phyloP scores from a whole-genome alignment of 495 filamentous ascomycete genomes.

The Aspergillus olivimuriae region DNA sequence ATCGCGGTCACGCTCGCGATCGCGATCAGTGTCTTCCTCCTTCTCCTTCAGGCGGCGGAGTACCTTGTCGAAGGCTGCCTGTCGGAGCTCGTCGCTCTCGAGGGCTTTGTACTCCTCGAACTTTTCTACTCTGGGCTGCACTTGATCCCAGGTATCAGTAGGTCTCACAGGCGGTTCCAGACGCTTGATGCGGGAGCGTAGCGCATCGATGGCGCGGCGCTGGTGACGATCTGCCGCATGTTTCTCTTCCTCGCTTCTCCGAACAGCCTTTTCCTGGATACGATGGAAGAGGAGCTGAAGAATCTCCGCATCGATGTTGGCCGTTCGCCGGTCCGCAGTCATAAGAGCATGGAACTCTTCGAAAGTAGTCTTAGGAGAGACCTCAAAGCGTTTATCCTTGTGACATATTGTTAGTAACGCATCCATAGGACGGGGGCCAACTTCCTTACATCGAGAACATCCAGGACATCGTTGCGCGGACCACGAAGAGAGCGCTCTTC shows the following conservation, averaged over 20 bases:
- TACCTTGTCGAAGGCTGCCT: constrained; percentile 85
- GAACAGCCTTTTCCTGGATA: constrained; percentile 72
- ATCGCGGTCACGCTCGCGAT: constrained; percentile 40
- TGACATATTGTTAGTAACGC: constrained; percentile 15
- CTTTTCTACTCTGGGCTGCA: constrained; percentile 70
- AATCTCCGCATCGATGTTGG: constrained; percentile 71
- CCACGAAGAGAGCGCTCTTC: constrained; percentile 78
- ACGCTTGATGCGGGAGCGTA: constrained; percentile 84
- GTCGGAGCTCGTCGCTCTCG: constrained; percentile 72
- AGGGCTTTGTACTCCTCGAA: constrained; percentile 78
- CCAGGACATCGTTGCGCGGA: constrained; percentile 77
- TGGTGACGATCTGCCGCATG: constrained; percentile 77
- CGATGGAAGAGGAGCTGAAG: constrained; percentile 75
- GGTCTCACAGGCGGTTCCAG: constrained; percentile 77
- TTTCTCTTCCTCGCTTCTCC: constrained; percentile 78
- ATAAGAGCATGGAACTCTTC: constrained; percentile 78
- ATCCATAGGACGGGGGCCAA: neutral
- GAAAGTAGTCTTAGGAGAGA: constrained; percentile 76
- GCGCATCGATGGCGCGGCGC: constrained; percentile 73
- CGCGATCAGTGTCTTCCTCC: constrained; percentile 67
- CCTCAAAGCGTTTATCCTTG: constrained; percentile 85
- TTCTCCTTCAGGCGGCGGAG: constrained; percentile 85
- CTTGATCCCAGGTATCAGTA: constrained; percentile 78
- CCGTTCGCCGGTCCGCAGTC: constrained; percentile 76
- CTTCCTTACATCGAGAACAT: constrained; percentile 77